Evolutionary conservation across 2,329 filamentous ascomycete species (phyloP), one percentile per base, ranked within the genome.

Genomic region (Fusarium robinianum): DNA sequence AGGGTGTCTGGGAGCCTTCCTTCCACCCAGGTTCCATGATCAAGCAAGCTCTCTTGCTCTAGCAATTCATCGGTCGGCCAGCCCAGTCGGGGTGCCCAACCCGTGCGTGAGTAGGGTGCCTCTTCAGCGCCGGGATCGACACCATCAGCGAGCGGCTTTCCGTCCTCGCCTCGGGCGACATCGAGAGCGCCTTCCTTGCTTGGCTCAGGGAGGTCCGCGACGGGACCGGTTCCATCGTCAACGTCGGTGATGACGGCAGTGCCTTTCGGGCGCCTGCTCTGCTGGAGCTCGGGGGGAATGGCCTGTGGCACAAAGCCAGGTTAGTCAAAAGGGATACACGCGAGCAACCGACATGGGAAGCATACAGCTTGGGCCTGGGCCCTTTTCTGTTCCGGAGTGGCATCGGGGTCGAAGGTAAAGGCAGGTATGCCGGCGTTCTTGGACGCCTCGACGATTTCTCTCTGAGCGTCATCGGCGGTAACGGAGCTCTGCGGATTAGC

Each of bases 1-100:
- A 95, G 89, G 64, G 88, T 88, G 65, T 97, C 91, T 27, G 92
- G 83, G 23, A 99, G 71, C 67, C 85, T 85, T 48, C 83, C 80
- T 65, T 99, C 95, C 16, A 97, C 68, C 74, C 85, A 88, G 2
- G 90, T 96, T 61, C 90, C 82, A 66, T 96, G 91, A 63, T 99
- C 91, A 25, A 94, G 77, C 62, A 95, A 67, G 48, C 82, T 90
- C 45, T 86, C 84, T 9, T 75, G 77, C 19, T 80, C 75, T n/a
- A 72, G 70, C 27, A 74, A 67, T 26, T 77, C 73, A 27, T 85
- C 77, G n/a, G 63, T 67, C 2, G 81, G 81, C 73, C 82, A 83
- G 57, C 90, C 90, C 64, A 96, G 90, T 52, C 82, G 83, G 26
- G 94, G 94, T 10, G 88, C 84, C 94, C 94, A 97, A 36, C 94